A percentile compares a stretch with the other conserved stretches of the same genome.
phyloP scores from a whole-genome alignment of 148 eudicot genomes.

The Cornus florida region DNA sequence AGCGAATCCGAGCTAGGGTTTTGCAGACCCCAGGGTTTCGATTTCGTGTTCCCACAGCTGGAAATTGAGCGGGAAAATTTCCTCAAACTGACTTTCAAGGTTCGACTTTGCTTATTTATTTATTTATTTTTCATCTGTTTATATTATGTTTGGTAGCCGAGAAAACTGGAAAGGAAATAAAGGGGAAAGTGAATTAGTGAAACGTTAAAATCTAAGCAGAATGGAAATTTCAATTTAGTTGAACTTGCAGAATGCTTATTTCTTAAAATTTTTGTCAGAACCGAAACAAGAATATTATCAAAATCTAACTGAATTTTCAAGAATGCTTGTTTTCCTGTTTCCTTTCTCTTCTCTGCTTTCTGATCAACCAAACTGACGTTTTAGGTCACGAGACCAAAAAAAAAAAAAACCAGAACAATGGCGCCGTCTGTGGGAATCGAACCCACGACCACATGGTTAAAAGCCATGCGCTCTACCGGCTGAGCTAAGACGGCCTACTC shows the following conservation, averaged over 20 bases:
- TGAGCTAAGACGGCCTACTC: conserved; percentile 1
- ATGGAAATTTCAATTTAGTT: too few relatives aligned
- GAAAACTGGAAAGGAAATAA: background rate
- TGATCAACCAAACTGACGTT: too few relatives aligned
- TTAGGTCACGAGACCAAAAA: too few relatives aligned
- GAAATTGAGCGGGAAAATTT: background rate
- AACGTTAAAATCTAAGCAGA: too few relatives aligned
- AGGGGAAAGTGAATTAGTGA: background rate
- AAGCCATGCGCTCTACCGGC: conserved; percentile 9
- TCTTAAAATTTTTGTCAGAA: too few relatives aligned
- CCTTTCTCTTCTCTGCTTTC: too few relatives aligned
- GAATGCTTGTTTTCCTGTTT: too few relatives aligned
- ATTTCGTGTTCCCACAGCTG: background rate
- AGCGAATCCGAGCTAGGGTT: background rate
- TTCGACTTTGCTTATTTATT: background rate
- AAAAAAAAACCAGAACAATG: too few relatives aligned
- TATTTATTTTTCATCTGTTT: background rate
- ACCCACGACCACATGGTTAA: conserved; percentile 10
- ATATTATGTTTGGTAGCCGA: background rate
- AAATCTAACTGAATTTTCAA: too few relatives aligned
- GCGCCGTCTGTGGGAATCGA: conserved; percentile 9
- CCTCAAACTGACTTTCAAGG: background rate
- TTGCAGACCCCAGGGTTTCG: background rate
- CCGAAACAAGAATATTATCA: too few relatives aligned
- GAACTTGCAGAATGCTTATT: too few relatives aligned